phyloP scores from a whole-genome alignment of 139 green algal genomes.

The Chlamydomonas incerta region DNA sequence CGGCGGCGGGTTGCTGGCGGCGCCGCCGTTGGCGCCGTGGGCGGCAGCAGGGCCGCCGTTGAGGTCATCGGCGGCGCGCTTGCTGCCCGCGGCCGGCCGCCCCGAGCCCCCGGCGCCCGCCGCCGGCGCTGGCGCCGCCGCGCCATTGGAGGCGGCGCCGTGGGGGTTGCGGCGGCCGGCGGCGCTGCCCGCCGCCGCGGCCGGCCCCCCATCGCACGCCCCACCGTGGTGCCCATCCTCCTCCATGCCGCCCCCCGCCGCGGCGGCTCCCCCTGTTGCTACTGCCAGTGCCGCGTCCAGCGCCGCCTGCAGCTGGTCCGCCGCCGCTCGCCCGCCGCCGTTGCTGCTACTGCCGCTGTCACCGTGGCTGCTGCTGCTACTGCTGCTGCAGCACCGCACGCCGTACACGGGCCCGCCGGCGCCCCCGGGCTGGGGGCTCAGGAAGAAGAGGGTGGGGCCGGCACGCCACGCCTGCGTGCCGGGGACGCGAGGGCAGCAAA shows the following conservation, averaged over 20 bases:
- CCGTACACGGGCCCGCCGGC: background rate
- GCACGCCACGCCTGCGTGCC: slow-evolving; percentile 12
- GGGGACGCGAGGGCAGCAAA: too few relatives aligned
- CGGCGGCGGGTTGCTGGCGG: background rate
- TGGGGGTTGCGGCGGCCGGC: too few relatives aligned
- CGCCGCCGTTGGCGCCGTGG: background rate
- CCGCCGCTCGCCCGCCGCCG: slow-evolving; percentile 46
- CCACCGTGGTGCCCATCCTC: too few relatives aligned
- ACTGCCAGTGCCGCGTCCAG: slow-evolving; percentile 20
- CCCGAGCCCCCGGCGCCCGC: too few relatives aligned
- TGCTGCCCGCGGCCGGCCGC: too few relatives aligned
- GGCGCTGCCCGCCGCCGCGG: too few relatives aligned
- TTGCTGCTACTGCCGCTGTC: too few relatives aligned
- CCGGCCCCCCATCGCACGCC: too few relatives aligned
- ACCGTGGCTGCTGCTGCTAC: too few relatives aligned
- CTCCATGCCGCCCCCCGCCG: background rate
- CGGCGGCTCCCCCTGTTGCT: background rate
- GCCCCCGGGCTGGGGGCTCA: slow-evolving; percentile 13
- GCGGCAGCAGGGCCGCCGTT: background rate
- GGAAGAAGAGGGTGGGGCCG: slow-evolving; percentile 8
- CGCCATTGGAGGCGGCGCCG: too few relatives aligned
- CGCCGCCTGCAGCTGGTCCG: slow-evolving; percentile 82
- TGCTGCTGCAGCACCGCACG: slow-evolving; percentile 65
- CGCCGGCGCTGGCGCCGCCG: too few relatives aligned
- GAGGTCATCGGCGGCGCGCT: too few relatives aligned